Evolutionary conservation across 1,139 yeast species (phyloP).

Genomic region (Yamadazyma oceani): DNA sequence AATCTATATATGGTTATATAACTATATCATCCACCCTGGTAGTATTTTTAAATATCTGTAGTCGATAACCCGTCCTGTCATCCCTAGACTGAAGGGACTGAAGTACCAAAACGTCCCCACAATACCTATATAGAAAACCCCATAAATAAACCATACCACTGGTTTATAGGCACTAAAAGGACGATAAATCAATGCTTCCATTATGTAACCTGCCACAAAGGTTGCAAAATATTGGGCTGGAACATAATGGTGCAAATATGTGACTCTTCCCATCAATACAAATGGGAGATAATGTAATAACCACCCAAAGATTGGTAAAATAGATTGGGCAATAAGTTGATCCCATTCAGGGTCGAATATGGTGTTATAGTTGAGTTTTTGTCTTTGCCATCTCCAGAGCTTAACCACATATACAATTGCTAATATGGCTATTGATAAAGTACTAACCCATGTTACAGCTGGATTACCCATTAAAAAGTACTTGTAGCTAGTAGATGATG

Average conservation of each 20-base stretch:
- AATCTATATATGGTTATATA: too few species aligned
- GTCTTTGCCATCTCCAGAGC: conserved; percentile 37
- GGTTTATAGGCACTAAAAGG: conserved; percentile 8
- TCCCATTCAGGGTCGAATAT: conserved; percentile 14
- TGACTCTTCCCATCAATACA: conserved; percentile 93
- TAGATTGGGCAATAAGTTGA: conserved; percentile 11
- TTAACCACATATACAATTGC: conserved; percentile 20
- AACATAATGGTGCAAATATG: conserved; percentile 94
- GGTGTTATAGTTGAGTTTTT: conserved; percentile 16
- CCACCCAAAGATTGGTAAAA: conserved; percentile 86
- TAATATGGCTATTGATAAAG: conserved; percentile 24
- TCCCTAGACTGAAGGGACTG: conserved; percentile 82
- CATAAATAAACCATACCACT: conserved; percentile 12
- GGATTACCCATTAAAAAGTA: conserved; percentile 71
- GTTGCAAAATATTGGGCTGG: conserved; percentile 97
- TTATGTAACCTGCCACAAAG: conserved; percentile 52
- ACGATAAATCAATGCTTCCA: conserved; percentile 27
- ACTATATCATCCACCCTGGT: conserved; percentile 56
- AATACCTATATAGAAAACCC: conserved; percentile 9
- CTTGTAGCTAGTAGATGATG: conserved; percentile 36
- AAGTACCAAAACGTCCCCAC: conserved; percentile 61
- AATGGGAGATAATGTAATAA: conserved; percentile 89
- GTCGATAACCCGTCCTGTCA: conserved; percentile 73
- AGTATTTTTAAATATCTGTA: conserved; percentile 74
- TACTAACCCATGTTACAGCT: conserved; percentile 62